A percentile compares a stretch with the other conserved stretches of the same genome.
phyloP scores from a whole-genome alignment of 1,284 basidiomycete species.

The Pseudozyma sp. region DNA sequence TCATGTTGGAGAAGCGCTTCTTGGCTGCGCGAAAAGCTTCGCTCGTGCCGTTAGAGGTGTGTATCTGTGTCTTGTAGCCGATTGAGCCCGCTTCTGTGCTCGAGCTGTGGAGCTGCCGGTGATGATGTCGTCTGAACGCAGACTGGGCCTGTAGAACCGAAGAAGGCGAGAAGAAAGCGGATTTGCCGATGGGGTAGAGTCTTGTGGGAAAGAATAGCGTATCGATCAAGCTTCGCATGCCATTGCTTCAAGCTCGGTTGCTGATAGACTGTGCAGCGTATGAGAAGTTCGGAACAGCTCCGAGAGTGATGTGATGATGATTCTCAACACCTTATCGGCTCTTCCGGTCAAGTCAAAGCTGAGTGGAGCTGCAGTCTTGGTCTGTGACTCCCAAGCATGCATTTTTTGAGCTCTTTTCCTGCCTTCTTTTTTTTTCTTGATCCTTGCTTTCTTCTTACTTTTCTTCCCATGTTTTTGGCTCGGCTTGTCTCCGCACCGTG shows the following conservation, averaged over 20 bases:
- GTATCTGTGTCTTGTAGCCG: neutral
- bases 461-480: neutral
- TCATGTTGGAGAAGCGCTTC: slow-evolving; percentile 14
- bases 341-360: neutral
- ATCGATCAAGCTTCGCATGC: slow-evolving; percentile 16
- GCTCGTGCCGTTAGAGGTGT: neutral
- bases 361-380: neutral
- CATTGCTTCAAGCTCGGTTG: slow-evolving; percentile 3
- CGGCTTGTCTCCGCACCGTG: neutral
- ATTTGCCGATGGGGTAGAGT: slow-evolving; percentile 4
- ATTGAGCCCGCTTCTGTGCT: neutral
- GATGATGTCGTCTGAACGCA: neutral
- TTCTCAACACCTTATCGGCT: neutral
- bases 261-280: neutral
- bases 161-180: slow-evolving; percentile 8
- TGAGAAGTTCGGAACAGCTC: slow-evolving; percentile 1
- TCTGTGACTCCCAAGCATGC: slow-evolving; percentile 5
- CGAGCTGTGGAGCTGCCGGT: neutral
- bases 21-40: neutral
- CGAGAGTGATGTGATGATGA: neutral
- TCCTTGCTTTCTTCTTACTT: neutral
- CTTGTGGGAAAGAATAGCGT: neutral
- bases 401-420: slow-evolving; percentile 1
- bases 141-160: neutral
- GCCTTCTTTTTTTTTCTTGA: slow-evolving; percentile 1